phyloP scores from a whole-genome alignment of 208 protist species.

The Endotrypanum monterogeii region DNA sequence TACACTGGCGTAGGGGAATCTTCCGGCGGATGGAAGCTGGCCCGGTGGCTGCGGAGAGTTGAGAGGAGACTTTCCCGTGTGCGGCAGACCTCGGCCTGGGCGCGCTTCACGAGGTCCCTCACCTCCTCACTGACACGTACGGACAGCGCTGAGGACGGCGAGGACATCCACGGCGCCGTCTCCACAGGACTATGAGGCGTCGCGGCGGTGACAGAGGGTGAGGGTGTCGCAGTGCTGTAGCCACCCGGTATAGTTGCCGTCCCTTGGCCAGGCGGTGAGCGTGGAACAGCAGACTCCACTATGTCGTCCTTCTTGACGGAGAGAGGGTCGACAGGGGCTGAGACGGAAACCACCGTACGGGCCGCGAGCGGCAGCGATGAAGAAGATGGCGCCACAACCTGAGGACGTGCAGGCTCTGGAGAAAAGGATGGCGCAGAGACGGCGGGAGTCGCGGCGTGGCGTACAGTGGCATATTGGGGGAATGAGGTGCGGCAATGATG shows the following conservation, averaged over 20 bases:
- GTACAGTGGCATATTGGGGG: neutral
- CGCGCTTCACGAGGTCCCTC: conserved; percentile 55
- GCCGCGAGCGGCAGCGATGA: neutral
- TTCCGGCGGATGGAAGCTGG: conserved; percentile 18
- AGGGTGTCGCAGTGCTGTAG: conserved; percentile 6
- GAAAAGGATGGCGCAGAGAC: conserved; percentile 9
- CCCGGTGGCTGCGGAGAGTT: conserved; percentile 29
- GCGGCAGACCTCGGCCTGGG: conserved; percentile 65
- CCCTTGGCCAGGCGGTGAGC: neutral
- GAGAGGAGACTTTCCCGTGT: conserved; percentile 72
- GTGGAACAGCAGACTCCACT: neutral
- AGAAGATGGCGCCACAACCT: neutral
- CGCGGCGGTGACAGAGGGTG: neutral
- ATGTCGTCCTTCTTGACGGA: neutral
- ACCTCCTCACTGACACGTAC: conserved; percentile 69
- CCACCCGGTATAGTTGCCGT: neutral
- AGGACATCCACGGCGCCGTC: neutral
- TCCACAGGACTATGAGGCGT: neutral
- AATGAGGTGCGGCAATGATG: neutral
- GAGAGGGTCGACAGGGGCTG: conserved; percentile 1
- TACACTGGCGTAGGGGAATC: neutral
- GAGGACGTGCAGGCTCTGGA: conserved; percentile 8
- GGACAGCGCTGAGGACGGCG: conserved; percentile 27
- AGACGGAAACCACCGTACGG: neutral
- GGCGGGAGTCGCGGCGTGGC: neutral